phyloP scores from a whole-genome alignment of 441 rosid species.

The Arabidopsis lyrata region DNA sequence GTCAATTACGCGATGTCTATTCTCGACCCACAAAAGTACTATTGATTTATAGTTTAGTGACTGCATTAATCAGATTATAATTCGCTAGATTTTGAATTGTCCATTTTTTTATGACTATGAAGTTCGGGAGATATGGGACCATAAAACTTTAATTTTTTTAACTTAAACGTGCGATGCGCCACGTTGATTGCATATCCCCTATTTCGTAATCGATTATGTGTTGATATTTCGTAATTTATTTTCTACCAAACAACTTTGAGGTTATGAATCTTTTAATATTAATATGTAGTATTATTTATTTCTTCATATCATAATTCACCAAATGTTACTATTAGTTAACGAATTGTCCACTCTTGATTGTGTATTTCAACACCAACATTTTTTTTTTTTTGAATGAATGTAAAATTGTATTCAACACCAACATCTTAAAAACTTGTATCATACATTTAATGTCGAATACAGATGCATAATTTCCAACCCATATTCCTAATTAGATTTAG shows the following conservation, averaged over 20 bases:
- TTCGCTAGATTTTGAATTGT: neutral
- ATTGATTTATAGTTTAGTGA: neutral
- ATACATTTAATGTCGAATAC: neutral
- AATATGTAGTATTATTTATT: neutral
- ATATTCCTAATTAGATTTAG: no score
- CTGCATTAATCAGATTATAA: neutral
- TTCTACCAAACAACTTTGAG: constrained; percentile 10
- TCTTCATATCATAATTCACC: neutral
- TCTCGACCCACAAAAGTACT: neutral
- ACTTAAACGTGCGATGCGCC: neutral
- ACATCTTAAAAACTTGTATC: neutral
- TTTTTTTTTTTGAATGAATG: no score
- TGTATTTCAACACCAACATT: neutral
- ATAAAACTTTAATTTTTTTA: neutral
- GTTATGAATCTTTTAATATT: neutral
- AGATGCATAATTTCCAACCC: neutral
- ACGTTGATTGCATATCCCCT: neutral
- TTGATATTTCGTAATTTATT: constrained; percentile 8
- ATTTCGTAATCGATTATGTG: neutral
- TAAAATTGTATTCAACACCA: no score
- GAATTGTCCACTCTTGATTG: neutral
- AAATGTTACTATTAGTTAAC: neutral
- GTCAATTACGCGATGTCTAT: neutral
- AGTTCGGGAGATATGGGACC: neutral
- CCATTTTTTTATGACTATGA: neutral